Percentiles rank a stretch among this genome's conserved stretches.
Conservation (phyloP, 2,329 filamentous ascomycete genomes). For the Penicillium psychrosexuale region DNA sequence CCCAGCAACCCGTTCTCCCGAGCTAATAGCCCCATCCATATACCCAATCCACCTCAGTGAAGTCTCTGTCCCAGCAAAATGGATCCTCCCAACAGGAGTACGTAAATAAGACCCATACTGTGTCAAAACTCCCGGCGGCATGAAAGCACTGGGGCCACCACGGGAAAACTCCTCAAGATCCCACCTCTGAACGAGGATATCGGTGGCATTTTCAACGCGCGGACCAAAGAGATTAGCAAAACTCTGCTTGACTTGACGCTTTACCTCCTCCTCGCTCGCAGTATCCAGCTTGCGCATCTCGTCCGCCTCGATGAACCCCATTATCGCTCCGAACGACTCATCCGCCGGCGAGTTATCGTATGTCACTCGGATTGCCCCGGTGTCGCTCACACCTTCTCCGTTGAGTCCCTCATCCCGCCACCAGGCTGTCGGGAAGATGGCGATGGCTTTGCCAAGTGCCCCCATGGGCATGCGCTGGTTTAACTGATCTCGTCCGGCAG, state of each 20-base stretch:
- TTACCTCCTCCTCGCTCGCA: constrained; percentile 19
- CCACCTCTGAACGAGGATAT: constrained; percentile 25
- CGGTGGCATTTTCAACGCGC: constrained; percentile 12
- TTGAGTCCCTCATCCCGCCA: constrained; percentile 21
- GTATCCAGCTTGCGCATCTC: constrained; percentile 21
- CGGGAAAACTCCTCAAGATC: constrained; percentile 24
- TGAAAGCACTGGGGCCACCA: constrained; percentile 25
- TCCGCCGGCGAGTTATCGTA: constrained; percentile 22
- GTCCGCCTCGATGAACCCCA: constrained; percentile 30
- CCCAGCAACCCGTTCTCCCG: constrained; percentile 17
- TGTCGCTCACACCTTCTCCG: constrained; percentile 19
- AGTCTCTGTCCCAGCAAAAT: constrained; percentile 28
- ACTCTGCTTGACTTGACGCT: constrained; percentile 5
- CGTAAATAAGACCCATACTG: constrained; percentile 18
- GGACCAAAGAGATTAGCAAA: constrained; percentile 3
- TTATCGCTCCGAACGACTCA: constrained; percentile 24
- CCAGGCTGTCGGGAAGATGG: constrained; percentile 15
- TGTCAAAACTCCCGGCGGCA: constrained; percentile 19
- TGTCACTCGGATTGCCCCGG: constrained; percentile 17
- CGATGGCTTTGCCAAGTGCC: constrained; percentile 12
- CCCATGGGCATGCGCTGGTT: constrained; percentile 18
- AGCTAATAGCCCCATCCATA: constrained; percentile 27
- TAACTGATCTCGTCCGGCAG: constrained; percentile 8
- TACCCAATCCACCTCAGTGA: constrained; percentile 24
- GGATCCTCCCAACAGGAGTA: constrained; percentile 14